Percentiles rank a stretch among this genome's conserved stretches.
Evolutionary conservation across 2,329 filamentous ascomycete genomes (phyloP).

Genomic region (Daldinia sp.): DNA sequence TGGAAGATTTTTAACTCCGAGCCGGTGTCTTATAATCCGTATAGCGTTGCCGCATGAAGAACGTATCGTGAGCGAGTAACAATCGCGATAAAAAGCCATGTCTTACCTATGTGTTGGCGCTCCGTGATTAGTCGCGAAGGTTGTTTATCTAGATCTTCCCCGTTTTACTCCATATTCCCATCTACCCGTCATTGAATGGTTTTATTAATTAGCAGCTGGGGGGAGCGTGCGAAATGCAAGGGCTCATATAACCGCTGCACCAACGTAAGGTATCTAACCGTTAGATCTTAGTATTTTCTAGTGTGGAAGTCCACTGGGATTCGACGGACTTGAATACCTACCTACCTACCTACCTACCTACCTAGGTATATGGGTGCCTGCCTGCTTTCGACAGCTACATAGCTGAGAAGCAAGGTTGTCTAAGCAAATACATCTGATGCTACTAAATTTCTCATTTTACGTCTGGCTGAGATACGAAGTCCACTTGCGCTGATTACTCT

Average conservation of each 20-base stretch:
- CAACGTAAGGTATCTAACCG: not conserved
- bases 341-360: not conserved
- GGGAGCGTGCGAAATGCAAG: conserved; percentile 13
- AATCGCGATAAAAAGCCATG: not conserved
- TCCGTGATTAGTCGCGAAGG: conserved; percentile 22
- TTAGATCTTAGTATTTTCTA: not conserved
- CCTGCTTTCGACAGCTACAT: not conserved
- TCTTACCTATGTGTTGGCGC: conserved; percentile 36
- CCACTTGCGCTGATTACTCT: conserved; percentile 2
- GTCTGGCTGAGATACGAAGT: conserved; percentile 13
- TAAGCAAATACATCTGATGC: not conserved
- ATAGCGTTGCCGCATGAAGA: too few relatives aligned
- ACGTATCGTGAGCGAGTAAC: not conserved
- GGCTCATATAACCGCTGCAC: conserved; percentile 1
- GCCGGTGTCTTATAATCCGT: not conserved
- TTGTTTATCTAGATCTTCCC: conserved; percentile 17
- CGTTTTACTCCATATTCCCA: not conserved
- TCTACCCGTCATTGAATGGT: conserved; percentile 13
- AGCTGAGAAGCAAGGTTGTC: not conserved
- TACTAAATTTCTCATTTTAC: not conserved
- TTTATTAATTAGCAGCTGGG: conserved; percentile 3
- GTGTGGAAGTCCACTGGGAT: not conserved
- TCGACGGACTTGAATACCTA: not conserved
- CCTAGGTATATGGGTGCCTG: not conserved
- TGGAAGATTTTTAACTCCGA: not conserved